phyloP scores from a whole-genome alignment of 2,329 filamentous ascomycete species.

The Ceratocystis alfenasii region DNA sequence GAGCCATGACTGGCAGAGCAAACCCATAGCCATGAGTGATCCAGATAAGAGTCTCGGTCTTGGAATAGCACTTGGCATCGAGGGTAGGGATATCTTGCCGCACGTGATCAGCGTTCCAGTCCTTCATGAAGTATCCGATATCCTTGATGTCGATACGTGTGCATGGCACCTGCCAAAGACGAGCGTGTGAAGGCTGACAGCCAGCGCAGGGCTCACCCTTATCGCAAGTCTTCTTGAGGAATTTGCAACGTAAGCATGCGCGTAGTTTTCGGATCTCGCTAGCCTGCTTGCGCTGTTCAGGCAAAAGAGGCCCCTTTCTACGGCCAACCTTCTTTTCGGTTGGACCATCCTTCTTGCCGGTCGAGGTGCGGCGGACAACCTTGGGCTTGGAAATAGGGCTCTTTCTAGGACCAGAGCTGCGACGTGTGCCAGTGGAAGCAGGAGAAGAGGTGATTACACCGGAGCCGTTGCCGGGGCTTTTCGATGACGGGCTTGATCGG shows the following conservation, averaged over 20 bases:
- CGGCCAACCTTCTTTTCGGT: constrained; percentile 86
- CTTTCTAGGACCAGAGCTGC: constrained; percentile 60
- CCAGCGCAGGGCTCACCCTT: constrained; percentile 93
- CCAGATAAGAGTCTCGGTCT: constrained; percentile 63
- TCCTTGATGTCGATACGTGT: constrained; percentile 98
- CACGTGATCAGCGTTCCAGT: constrained; percentile 96
- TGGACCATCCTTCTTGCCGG: constrained; percentile 64
- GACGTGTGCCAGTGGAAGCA: constrained; percentile 47
- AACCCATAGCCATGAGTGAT: constrained; percentile 95
- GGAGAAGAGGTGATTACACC: constrained; percentile 41
- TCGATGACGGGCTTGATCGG: constrained; percentile 44
- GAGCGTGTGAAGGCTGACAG: constrained; percentile 88
- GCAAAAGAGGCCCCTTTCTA: constrained; percentile 76
- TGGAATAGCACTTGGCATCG: constrained; percentile 78
- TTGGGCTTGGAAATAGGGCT: constrained; percentile 65
- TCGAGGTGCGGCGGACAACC: constrained; percentile 66
- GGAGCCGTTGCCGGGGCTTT: constrained; percentile 46
- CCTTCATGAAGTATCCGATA: constrained; percentile 97
- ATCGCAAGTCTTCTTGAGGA: constrained; percentile 97
- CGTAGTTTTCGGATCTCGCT: constrained; percentile 92
- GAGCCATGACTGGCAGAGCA: constrained; percentile 81
- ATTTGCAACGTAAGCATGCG: constrained; percentile 91
- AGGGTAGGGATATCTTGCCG: constrained; percentile 85
- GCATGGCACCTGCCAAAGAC: constrained; percentile 94
- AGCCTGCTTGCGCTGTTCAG: constrained; percentile 90